phyloP scores from a whole-genome alignment of 2,329 filamentous ascomycete species.

The Trichothecium roseum region DNA sequence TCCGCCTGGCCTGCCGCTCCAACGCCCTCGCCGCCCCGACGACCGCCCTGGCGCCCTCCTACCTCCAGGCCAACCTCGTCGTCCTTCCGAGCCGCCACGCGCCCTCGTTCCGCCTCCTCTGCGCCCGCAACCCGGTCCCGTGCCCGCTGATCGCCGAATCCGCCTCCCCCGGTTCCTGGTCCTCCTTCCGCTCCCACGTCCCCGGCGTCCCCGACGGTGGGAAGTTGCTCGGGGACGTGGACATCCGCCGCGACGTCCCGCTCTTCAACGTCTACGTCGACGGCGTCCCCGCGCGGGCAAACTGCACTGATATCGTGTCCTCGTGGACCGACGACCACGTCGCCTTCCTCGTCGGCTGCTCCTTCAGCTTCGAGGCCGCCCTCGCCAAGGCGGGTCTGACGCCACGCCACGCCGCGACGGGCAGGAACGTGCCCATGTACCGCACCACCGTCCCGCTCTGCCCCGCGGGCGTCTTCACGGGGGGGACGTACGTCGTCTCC shows the following conservation, averaged over 20 bases:
- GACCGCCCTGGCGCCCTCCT: constrained; percentile 41
- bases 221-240: constrained; percentile 35
- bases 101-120: constrained; percentile 46
- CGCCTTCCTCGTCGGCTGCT: constrained; percentile 54
- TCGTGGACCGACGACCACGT: constrained; percentile 50
- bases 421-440: constrained; percentile 51
- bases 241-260: constrained; percentile 48
- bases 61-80: constrained; percentile 53
- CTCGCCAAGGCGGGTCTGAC: constrained; percentile 37
- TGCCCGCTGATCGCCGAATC: constrained; percentile 51
- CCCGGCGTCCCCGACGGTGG: constrained; percentile 22
- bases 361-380: constrained; percentile 52
- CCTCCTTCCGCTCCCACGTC: constrained; percentile 8
- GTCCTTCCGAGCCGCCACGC: constrained; percentile 47
- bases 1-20: constrained; percentile 31
- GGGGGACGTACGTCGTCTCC: constrained; percentile 46
- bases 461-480: constrained; percentile 47
- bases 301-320: constrained; percentile 29
- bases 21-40: constrained; percentile 32
- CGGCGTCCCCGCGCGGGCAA: constrained; percentile 25
- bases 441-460: constrained; percentile 43
- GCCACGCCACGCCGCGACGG: constrained; percentile 36
- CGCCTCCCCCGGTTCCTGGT: constrained; percentile 21
- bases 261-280: constrained; percentile 48
- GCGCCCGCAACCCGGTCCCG: constrained; percentile 50